Percentiles rank a stretch among this genome's conserved stretches.
These are phyloP conservation scores for Ceratocystis lukuohia DNA, from an alignment of 2,329 filamentous ascomycete genomes.

Conservation along the genomic window DNA sequence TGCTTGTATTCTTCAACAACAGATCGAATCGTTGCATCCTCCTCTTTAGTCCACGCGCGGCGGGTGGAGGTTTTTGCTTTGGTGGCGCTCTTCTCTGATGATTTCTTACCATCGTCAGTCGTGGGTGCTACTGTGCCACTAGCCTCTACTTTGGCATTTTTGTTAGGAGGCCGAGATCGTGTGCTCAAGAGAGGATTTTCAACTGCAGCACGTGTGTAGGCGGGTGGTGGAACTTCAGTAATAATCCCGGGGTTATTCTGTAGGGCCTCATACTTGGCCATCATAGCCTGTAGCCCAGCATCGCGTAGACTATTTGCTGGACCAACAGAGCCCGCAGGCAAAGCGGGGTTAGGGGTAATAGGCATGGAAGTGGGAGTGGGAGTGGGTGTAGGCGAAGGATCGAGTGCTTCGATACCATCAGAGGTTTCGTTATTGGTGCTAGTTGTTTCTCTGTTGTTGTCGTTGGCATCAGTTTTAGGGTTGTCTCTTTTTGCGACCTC, in stretches of 20 bases:
- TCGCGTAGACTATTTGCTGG: background rate
- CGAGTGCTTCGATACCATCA: too few species aligned
- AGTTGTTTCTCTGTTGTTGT: background rate
- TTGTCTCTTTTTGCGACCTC: background rate
- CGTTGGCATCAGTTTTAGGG: background rate
- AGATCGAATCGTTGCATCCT: background rate
- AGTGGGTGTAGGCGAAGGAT: background rate
- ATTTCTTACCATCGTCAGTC: background rate
- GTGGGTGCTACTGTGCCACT: background rate
- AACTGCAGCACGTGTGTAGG: background rate
- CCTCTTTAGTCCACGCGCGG: slow-evolving; percentile 11
- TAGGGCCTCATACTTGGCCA: background rate
- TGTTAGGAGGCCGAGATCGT: background rate
- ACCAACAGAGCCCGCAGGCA: background rate
- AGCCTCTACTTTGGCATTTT: background rate
- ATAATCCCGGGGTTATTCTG: background rate
- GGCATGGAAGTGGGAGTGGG: background rate
- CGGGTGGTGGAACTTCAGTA: background rate
- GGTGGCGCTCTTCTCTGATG: background rate
- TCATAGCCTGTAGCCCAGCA: background rate
- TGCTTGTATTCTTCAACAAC: slow-evolving; percentile 9
- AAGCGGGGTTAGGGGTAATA: background rate
- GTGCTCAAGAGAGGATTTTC: background rate
- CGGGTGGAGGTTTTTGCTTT: background rate
- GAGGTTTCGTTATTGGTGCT: background rate